Conservation (phyloP, 306 rosid genomes). For the Albizia julibrissin region DNA sequence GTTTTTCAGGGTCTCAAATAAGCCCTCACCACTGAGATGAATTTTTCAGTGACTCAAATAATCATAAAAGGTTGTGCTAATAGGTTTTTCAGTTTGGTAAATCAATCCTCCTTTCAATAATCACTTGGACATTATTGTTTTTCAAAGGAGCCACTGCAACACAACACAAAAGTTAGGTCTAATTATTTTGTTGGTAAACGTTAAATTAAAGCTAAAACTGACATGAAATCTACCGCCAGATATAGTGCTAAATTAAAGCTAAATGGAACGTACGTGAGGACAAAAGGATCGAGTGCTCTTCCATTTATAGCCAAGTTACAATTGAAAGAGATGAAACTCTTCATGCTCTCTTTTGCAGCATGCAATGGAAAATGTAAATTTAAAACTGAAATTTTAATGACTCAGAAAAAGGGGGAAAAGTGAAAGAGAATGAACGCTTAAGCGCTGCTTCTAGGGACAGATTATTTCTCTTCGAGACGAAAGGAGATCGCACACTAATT, state of each 20-base stretch:
- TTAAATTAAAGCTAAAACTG: not conserved
- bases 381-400: not conserved
- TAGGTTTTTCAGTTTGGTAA: not conserved
- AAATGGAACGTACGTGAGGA: too few relatives aligned
- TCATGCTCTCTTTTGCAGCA: not conserved
- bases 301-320: not conserved
- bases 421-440: not conserved
- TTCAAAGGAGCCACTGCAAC: not conserved
- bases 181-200: too few relatives aligned
- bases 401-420: accelerated
- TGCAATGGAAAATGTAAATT: too few relatives aligned
- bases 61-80: not conserved
- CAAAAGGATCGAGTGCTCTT: too few relatives aligned
- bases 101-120: not conserved
- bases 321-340: not conserved
- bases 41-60: not conserved
- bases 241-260: too few relatives aligned
- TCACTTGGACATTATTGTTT: not conserved
- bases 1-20: not conserved
- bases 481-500: not conserved
- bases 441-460: too few relatives aligned
- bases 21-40: not conserved
- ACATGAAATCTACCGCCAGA: too few relatives aligned
- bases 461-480: not conserved
- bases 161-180: not conserved